Evolutionary conservation across 208 protist genomes (phyloP).

Genomic region (Novymonas esmeraldas): DNA sequence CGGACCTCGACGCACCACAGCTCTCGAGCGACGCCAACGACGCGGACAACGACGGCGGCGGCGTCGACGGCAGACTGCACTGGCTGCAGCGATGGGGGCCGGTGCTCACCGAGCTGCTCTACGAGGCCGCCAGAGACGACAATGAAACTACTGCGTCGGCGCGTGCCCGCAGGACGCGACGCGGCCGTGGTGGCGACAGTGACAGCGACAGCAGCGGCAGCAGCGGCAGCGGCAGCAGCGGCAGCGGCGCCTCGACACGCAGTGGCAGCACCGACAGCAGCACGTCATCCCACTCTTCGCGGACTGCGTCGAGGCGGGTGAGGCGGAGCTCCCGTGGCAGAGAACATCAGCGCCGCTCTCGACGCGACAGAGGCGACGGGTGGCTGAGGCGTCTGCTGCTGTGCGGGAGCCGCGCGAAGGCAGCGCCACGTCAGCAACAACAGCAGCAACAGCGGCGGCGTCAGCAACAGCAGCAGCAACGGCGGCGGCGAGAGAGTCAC

Average conservation of each 20-base stretch:
- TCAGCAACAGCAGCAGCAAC: no score
- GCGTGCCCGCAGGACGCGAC: not conserved
- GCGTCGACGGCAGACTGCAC: constrained; percentile 9
- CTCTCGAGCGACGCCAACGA: not conserved
- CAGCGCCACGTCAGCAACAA: not conserved
- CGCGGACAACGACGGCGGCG: not conserved
- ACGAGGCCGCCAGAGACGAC: constrained; percentile 25
- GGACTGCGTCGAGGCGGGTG: not conserved
- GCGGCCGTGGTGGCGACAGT: not conserved
- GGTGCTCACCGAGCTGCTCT: constrained; percentile 29
- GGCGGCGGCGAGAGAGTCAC: no score
- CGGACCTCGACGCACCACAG: not conserved
- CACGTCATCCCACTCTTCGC: not conserved
- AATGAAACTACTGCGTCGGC: not conserved
- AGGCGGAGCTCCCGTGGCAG: not conserved
- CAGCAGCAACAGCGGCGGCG: no score
- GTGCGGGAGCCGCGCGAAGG: no score
- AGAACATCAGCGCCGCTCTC: not conserved
- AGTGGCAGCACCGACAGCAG: not conserved
- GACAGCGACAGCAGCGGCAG: not conserved
- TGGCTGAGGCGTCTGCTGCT: not conserved
- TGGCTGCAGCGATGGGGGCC: constrained; percentile 35
- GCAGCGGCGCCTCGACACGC: not conserved
- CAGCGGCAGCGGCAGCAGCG: not conserved
- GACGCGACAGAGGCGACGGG: not conserved